Percentiles rank a stretch among this genome's conserved stretches.
Conservation (phyloP, 1,139 yeast species). For the Yamadazyma buinensis region DNA sequence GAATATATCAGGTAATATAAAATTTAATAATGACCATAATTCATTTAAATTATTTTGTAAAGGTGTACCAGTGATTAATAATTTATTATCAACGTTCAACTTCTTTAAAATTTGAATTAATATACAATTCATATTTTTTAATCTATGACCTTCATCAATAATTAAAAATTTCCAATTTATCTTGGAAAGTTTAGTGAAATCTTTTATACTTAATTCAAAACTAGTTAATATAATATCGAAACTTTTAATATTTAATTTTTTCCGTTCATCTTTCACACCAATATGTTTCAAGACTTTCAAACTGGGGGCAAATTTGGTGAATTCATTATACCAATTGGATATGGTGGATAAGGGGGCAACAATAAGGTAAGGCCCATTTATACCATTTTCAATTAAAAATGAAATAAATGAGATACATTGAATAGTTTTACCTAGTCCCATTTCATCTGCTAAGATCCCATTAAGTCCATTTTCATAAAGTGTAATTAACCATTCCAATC, state of each 20-base stretch:
- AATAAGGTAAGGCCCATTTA: slow-evolving; percentile 78
- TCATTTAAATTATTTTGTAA: slow-evolving; percentile 85
- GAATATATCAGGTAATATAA: slow-evolving; percentile 87
- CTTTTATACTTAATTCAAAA: slow-evolving; percentile 76
- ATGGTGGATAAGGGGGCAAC: slow-evolving; percentile 88
- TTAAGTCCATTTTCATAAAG: slow-evolving; percentile 89
- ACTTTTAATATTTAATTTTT: slow-evolving; percentile 23
- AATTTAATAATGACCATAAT: slow-evolving; percentile 85
- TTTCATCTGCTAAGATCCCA: slow-evolving; percentile 94
- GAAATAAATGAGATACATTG: slow-evolving; percentile 80
- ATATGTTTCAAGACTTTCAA: slow-evolving; percentile 62
- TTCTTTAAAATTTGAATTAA: slow-evolving; percentile 68
- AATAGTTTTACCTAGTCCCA: slow-evolving; percentile 93
- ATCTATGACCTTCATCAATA: slow-evolving; percentile 94
- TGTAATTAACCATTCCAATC: slow-evolving; percentile 86
- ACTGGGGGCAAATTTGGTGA: slow-evolving; percentile 68
- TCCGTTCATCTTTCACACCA: slow-evolving; percentile 60
- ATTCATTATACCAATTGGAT: slow-evolving; percentile 78
- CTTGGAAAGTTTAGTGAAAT: slow-evolving; percentile 47
- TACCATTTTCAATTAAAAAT: slow-evolving; percentile 74
- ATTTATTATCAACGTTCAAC: slow-evolving; percentile 62
- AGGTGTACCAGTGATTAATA: slow-evolving; percentile 89
- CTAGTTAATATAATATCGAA: slow-evolving; percentile 66
- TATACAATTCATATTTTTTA: slow-evolving; percentile 77
- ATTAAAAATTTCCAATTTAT: slow-evolving; percentile 75